phyloP scores from a whole-genome alignment of 2,329 filamentous ascomycete species.

The Apiospora arundinis region DNA sequence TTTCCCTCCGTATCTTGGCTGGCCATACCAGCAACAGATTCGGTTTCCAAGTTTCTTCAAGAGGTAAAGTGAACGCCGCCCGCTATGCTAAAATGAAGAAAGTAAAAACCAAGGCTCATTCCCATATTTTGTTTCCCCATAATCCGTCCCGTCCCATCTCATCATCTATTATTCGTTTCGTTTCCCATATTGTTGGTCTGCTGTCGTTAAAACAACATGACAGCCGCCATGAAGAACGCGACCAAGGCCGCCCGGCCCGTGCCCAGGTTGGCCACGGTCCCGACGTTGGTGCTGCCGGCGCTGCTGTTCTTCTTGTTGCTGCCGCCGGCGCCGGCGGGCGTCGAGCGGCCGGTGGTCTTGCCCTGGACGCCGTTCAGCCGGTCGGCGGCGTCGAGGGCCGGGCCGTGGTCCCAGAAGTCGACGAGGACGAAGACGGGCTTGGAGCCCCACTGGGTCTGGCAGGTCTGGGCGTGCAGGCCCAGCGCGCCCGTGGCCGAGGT shows the following conservation, averaged over 20 bases:
- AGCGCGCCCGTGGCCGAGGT: slow-evolving; percentile 59
- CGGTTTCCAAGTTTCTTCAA: neutral
- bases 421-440: slow-evolving; percentile 78
- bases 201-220: slow-evolving; percentile 40
- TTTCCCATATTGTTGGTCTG: neutral
- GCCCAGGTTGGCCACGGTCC: slow-evolving; percentile 26
- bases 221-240: slow-evolving; percentile 49
- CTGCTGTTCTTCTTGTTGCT: slow-evolving; percentile 28
- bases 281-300: slow-evolving; percentile 28
- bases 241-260: slow-evolving; percentile 48
- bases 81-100: neutral
- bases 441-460: slow-evolving; percentile 62
- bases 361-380: slow-evolving; percentile 63
- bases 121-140: neutral
- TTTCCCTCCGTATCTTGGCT: neutral
- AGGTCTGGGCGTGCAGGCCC: slow-evolving; percentile 60
- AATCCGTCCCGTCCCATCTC: neutral
- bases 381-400: slow-evolving; percentile 74
- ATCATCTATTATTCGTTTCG: neutral
- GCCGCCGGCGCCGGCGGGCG: slow-evolving; percentile 24
- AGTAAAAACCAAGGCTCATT: neutral
- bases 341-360: slow-evolving; percentile 42
- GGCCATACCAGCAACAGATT: too few relatives aligned
- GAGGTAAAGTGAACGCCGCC: neutral
- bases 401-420: slow-evolving; percentile 79